phyloP scores from a whole-genome alignment of 2,329 filamentous ascomycete species.

The Fusarium sterilihyphosum region DNA sequence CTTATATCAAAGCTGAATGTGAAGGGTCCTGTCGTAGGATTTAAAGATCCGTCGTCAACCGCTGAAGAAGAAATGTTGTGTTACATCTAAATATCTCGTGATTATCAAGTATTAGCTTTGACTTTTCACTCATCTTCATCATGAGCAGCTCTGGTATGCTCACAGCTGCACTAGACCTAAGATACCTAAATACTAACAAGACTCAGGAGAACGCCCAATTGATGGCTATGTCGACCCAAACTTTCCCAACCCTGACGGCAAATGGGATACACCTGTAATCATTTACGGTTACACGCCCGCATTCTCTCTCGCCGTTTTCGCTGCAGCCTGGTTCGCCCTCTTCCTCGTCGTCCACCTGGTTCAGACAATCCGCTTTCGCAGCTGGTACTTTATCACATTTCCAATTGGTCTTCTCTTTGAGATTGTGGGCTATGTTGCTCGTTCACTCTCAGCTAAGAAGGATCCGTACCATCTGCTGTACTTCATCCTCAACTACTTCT shows the following conservation, averaged over 20 bases:
- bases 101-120: conserved; percentile 27
- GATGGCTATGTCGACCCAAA: conserved; percentile 60
- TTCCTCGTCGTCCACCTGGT: conserved; percentile 51
- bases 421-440: conserved; percentile 60
- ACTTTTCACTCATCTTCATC: not conserved
- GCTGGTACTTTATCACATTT: conserved; percentile 59
- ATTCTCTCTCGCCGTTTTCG: conserved; percentile 56
- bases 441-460: conserved; percentile 57
- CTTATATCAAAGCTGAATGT: conserved; percentile 12
- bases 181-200: not conserved
- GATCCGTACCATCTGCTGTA: conserved; percentile 64
- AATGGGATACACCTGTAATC: conserved; percentile 58
- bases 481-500: conserved; percentile 70
- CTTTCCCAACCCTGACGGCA: conserved; percentile 59
- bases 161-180: too few species aligned
- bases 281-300: conserved; percentile 62
- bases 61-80: not conserved
- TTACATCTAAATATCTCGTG: not conserved
- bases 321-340: conserved; percentile 55
- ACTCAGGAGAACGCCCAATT: conserved; percentile 13
- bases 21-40: conserved; percentile 1
- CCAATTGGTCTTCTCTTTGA: conserved; percentile 58
- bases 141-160: conserved; percentile 31
- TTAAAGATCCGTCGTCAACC: conserved; percentile 6
- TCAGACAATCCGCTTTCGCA: conserved; percentile 50